Evolutionary conservation across 2,329 filamentous ascomycete species (phyloP), one percentile per base, ranked within the genome.

Genomic region (Hypoxylon sp.): DNA sequence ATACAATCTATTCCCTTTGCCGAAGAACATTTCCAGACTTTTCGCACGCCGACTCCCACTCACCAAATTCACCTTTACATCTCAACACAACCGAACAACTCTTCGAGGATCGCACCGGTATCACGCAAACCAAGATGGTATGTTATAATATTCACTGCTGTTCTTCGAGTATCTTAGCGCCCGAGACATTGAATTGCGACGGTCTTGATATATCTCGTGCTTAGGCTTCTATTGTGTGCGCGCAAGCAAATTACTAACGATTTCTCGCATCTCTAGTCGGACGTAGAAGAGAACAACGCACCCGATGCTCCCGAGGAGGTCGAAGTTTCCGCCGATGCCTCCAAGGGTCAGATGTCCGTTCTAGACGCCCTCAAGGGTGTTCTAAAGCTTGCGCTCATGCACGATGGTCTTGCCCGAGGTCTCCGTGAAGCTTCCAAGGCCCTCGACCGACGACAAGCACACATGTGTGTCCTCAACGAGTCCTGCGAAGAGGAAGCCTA

Each of bases 391-490:
- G 92, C 96, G 74, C 93, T 99, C 79, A 98, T 98, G 91, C 95
- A 99, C 91, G 96, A 99, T 83, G 96, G 96, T 83, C 94, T 99
- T 78, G 96, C 96, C 82, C 94, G 96, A 79, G 96, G 96, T 86
- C 93, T 99, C 80, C 94, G 96, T 78, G 96, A 99, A 87, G 96
- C 96, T 75, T 94, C 92, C 87, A 99, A 99, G 90, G 95, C 96
- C 74, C 93, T 99, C 80, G 96, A 99, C 86, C 91, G 96, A 81
- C 94, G 96, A 81, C 93, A 99, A 88, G 96, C 96, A 69, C 96
- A 99, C 89, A 98, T 99, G 94, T 99, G 96, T 84, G 96, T 99
- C 77, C 91, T 99, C 79, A 99, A 99, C 91, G 96, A 99, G 91
- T 91, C 92, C 76, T 99, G 96, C 89, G 96, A 99, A 89, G 96